phyloP scores from a whole-genome alignment of 208 protist species.

The Zelonia costaricensis region DNA sequence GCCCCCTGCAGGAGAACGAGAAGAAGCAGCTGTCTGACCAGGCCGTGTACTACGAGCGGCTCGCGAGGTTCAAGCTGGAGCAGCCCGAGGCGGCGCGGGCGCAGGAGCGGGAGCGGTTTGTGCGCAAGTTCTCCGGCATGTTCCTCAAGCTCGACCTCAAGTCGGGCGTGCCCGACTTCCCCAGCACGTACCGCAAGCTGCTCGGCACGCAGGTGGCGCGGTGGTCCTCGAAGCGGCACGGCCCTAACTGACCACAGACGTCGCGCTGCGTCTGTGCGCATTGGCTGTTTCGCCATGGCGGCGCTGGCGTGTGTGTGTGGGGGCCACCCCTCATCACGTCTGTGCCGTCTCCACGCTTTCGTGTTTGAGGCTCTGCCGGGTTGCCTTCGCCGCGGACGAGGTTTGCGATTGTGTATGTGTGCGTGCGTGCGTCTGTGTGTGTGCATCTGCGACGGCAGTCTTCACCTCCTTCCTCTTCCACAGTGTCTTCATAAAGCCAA shows the following conservation, averaged over 20 bases:
- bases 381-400: neutral
- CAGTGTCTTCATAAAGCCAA: no score
- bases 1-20: constrained; percentile 88
- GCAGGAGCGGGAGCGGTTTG: constrained; percentile 83
- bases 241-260: constrained; percentile 80
- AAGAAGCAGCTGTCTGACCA: constrained; percentile 90
- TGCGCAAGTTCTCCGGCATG: constrained; percentile 91
- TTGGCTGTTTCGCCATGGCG: neutral
- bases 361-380: neutral
- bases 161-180: constrained; percentile 83
- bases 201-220: constrained; percentile 86
- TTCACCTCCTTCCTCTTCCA: no score
- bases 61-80: constrained; percentile 92
- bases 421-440: constrained; percentile 1
- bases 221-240: constrained; percentile 90
- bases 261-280: neutral
- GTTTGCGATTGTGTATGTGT: neutral
- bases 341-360: no score
- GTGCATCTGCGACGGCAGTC: neutral
- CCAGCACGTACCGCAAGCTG: constrained; percentile 85
- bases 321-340: neutral
- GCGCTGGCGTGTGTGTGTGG: neutral
- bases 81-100: constrained; percentile 86
- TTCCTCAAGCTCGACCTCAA: constrained; percentile 89
- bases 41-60: constrained; percentile 88